phyloP scores from a whole-genome alignment of 108 stramenopile species.

The Nitzschia sp. region DNA sequence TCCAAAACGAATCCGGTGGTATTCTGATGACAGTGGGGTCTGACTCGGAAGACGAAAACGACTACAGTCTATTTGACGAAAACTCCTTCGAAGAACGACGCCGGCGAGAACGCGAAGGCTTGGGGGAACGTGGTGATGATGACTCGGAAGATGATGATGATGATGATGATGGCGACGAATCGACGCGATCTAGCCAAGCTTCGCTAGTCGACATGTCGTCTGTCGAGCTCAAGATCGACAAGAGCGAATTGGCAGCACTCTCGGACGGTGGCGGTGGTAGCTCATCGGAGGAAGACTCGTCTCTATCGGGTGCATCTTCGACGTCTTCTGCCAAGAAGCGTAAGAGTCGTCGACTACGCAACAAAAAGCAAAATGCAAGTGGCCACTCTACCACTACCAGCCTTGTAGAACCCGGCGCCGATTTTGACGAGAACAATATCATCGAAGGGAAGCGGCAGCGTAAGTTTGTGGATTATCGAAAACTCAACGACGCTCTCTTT shows the following conservation, averaged over 20 bases:
- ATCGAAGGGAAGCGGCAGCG: slow-evolving; percentile 75
- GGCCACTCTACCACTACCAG: not conserved
- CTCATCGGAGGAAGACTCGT: slow-evolving; percentile 8
- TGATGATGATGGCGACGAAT: slow-evolving; percentile 41
- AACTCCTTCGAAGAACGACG: slow-evolving; percentile 37
- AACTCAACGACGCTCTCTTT: slow-evolving; percentile 79
- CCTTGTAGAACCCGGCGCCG: slow-evolving; percentile 18
- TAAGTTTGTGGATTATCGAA: slow-evolving; percentile 70
- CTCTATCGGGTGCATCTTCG: not conserved
- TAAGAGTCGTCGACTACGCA: slow-evolving; percentile 30
- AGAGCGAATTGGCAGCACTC: slow-evolving; percentile 70
- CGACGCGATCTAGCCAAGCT: slow-evolving; percentile 34
- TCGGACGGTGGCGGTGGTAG: slow-evolving; percentile 42
- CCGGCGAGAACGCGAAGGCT: not conserved
- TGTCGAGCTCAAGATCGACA: slow-evolving; percentile 63
- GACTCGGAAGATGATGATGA: slow-evolving; percentile 43
- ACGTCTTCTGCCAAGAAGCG: too few relatives aligned
- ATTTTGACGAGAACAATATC: slow-evolving; percentile 77
- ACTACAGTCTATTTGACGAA: slow-evolving; percentile 42
- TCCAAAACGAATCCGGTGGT: not conserved
- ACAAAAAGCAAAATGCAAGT: too few relatives aligned
- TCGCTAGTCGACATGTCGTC: slow-evolving; percentile 46
- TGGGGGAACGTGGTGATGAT: slow-evolving; percentile 38
- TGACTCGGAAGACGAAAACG: slow-evolving; percentile 45
- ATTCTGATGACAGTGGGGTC: slow-evolving; percentile 27